Evolutionary conservation across 352 stramenopile genomes (phyloP), one percentile per base, ranked within the genome.

Genomic region (Pythium dissimile): DNA sequence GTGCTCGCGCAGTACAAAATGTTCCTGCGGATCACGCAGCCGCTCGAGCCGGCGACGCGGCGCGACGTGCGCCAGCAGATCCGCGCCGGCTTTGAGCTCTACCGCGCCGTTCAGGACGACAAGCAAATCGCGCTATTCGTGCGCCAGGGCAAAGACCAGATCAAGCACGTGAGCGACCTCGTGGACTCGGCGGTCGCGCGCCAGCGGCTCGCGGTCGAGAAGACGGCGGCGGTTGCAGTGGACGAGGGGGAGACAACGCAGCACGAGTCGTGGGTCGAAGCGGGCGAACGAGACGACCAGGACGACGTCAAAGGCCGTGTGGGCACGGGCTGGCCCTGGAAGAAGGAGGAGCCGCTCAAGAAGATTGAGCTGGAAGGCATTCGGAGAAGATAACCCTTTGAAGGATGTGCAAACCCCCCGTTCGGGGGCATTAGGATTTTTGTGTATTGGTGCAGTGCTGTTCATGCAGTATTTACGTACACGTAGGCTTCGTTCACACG

Each of bases 161-260:
- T 88, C 46, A 84, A 88, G 61, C 77, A 84, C 68, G 77, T 90
- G 43, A 74, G 69, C 48, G 75, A 87, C 47, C 54, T 88, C 59
- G 80, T 90, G 50, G 75, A 88, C 60, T 81, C 74, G 54, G 73
- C 80, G 1, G 61, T 85, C 49, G 75, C 77, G 9, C 62, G 72
- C 27, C 75, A 88, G 61, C 73, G 71, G 16, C 54, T 64, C 24
- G 45, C 24, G 0, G 42, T 44, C 5, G 35, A 48, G 4, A 42
- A 60, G 30, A 26, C 24, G 5, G 27, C 34, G 23, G 13, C 54
- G 8, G 13, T 49, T 12, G 41, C 51, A 10, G 35, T n/a, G 20
- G 51, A 48, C 54, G 55, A 46, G n/a, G n/a, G n/a, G 21, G 16
- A 26, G 12, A 61, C 16, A 5, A 44, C 3, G 55, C 20, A 21